Base-by-base conservation (phyloP, 176 grass and related monocot genomes). In the Elaeis guineensis region DNA sequence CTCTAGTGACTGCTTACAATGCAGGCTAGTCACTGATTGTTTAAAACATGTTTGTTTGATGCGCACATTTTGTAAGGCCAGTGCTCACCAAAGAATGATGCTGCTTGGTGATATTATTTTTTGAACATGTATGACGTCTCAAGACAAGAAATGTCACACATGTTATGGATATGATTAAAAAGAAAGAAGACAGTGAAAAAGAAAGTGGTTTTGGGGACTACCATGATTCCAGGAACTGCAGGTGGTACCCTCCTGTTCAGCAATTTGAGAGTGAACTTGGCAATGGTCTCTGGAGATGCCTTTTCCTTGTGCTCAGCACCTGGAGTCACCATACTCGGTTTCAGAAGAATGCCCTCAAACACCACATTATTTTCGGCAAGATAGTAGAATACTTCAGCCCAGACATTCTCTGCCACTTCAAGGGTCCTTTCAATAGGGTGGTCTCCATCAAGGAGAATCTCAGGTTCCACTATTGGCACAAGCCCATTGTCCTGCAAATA, bases 311-410 rank as follows among this genome's bases (percentile, higher is more conserved):
- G 91, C 15, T 97, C 93, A 21, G 93, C 93, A 59, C 93, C 93
- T 63, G 93, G 93, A 6, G 93, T 97, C 21, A 97, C 84, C 93
- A 97, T 97, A 80, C 93, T 97, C 6, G 93, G 93, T 61, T 97
- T 97, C 83, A 97, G 69, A 25, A 97, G 78, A 72, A 90, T 88
- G 21, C 93, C 93, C 76, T 97, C 93, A 53, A 89, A 87, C 58
- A 97, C 54, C 53, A 97, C 87, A 7, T 91, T 91, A 67, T 97
- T 97, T 57, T 97, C 49, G 4, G 93, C 79, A 48, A 97, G 67
- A 77, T 97, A 97, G 66, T 85, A 97, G 70, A 97, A 97, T 2
- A 97, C 93, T 76, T 97, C 93, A 0, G 87, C 86, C 93, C 93
- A 97, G 49, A 97, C 93, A 58, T 83, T 97, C 78, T 97, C 81